Evolutionary conservation across 2,329 filamentous ascomycete genomes (phyloP), one percentile per base, ranked within the genome.

Genomic region (Cercospora beticola): DNA sequence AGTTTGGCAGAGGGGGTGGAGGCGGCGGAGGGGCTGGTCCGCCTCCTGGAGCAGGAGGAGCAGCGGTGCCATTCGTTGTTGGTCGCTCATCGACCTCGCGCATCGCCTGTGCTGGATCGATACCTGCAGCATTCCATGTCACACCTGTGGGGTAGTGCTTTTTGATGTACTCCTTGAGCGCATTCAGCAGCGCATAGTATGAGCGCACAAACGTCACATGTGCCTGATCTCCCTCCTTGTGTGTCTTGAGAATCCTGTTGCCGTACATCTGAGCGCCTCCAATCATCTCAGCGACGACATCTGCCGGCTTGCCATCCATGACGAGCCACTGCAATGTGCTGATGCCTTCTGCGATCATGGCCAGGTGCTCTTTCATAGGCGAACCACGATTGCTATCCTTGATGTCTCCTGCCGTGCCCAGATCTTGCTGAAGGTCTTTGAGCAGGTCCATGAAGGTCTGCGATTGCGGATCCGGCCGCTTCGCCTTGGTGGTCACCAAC

Each of bases 181-280:
- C 89, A 75, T 90, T 92, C 84, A 97, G 96, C 68, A 97, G 87
- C 76, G 90, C 89, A 81, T 97, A 97, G 83, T 96, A 97, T n/a
- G 93, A 86, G 76, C 94, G 92, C 36, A 97, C 89, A 88, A 94
- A 99, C 77, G 95, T 90, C 65, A 94, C 86, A 75, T 97, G 92
- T 75, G 88, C 88, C 65, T 87, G 86, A 76, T 94, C 92, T 82
- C 88, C 90, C 71, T 92, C 94, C 82, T 96, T 97, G 80, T 91
- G 90, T 75, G 96, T 91, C 82, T 93, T 97, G 74, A 98, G 83
- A 43, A 99, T 92, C 74, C 94, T 89, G 83, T 99, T 98, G 36
- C 95, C 95, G 76, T 92, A 97, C 83, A 97, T 97, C 79, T 98
- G 91, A 49, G 94, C 92, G 62, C 93, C 90, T 31, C 90, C 89